Conservation (phyloP, 2,329 filamentous ascomycete species). For the Beauveria asiatica region DNA sequence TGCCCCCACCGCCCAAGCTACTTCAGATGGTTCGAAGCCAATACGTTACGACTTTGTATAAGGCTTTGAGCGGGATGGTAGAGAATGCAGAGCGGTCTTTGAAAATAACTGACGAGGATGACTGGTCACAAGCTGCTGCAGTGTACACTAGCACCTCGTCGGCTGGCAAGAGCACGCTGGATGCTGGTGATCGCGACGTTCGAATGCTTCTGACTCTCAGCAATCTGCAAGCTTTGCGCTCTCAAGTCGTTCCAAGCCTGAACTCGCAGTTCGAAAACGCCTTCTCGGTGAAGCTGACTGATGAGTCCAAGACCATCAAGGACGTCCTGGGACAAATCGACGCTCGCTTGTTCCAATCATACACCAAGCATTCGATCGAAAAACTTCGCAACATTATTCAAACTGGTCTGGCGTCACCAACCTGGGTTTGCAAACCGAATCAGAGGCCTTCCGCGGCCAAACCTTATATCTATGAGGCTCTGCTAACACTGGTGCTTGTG, state of each 20-base stretch:
- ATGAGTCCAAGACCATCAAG: slow-evolving; percentile 84
- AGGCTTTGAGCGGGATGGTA: slow-evolving; percentile 88
- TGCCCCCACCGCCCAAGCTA: slow-evolving; percentile 77
- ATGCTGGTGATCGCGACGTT: slow-evolving; percentile 61
- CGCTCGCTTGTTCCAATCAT: slow-evolving; percentile 81
- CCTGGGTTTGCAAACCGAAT: slow-evolving; percentile 57
- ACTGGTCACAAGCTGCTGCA: slow-evolving; percentile 37
- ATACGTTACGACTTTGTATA: slow-evolving; percentile 91
- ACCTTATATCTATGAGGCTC: slow-evolving; percentile 81
- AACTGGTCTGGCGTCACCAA: slow-evolving; percentile 58
- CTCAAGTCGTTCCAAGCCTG: slow-evolving; percentile 77
- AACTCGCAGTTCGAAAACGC: slow-evolving; percentile 87
- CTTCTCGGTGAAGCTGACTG: slow-evolving; percentile 89
- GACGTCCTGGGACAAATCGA: slow-evolving; percentile 90
- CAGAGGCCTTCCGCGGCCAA: slow-evolving; percentile 64
- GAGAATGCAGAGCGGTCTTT: slow-evolving; percentile 81
- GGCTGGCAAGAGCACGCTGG: slow-evolving; percentile 38
- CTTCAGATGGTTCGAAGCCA: slow-evolving; percentile 84
- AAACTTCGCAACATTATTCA: slow-evolving; percentile 62
- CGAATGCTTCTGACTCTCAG: slow-evolving; percentile 90
- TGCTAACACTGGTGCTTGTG: slow-evolving; percentile 79
- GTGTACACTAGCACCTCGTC: slow-evolving; percentile 19
- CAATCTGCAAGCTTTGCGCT: slow-evolving; percentile 77
- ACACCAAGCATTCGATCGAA: slow-evolving; percentile 70
- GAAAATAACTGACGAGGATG: slow-evolving; percentile 56